Conservation (phyloP, 305 asterid species). For the Rubia tinctorum region DNA sequence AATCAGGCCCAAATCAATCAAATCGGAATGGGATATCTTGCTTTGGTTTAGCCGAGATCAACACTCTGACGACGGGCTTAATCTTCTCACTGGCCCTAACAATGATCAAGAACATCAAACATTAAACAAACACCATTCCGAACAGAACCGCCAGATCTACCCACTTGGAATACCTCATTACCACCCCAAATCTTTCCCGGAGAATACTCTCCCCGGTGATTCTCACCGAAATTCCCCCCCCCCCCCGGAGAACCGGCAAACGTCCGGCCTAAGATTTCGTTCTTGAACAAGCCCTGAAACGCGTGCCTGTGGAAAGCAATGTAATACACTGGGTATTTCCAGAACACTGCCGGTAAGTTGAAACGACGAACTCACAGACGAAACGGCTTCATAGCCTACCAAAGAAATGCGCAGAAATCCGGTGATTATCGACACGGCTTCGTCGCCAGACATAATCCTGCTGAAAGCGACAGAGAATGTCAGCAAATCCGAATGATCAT, state of each 20-base stretch:
- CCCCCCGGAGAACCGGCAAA: background rate
- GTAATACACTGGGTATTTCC: constrained; percentile 28
- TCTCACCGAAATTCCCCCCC: background rate
- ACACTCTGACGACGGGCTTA: constrained; percentile 5
- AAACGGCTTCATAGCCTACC: no score
- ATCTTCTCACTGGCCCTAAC: constrained; percentile 18
- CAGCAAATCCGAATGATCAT: no score
- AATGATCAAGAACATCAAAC: constrained; percentile 17
- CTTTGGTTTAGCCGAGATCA: background rate
- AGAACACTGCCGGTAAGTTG: constrained; percentile 18
- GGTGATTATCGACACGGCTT: no score
- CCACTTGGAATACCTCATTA: constrained; percentile 29
- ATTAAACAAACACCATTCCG: constrained; percentile 17
- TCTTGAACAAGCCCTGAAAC: constrained; percentile 33
- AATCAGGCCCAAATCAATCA: no score
- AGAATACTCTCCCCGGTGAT: constrained; percentile 22
- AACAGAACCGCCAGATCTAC: constrained; percentile 20
- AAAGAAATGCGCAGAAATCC: no score
- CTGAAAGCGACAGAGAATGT: no score
- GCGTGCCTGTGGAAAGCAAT: constrained; percentile 28
- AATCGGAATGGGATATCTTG: no score
- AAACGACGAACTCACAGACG: no score
- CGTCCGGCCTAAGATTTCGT: constrained; percentile 19
- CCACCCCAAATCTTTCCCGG: constrained; percentile 20
- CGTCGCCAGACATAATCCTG: no score